Conservation (phyloP, 2,329 filamentous ascomycete genomes). For the Alternaria novae-zelandiae region DNA sequence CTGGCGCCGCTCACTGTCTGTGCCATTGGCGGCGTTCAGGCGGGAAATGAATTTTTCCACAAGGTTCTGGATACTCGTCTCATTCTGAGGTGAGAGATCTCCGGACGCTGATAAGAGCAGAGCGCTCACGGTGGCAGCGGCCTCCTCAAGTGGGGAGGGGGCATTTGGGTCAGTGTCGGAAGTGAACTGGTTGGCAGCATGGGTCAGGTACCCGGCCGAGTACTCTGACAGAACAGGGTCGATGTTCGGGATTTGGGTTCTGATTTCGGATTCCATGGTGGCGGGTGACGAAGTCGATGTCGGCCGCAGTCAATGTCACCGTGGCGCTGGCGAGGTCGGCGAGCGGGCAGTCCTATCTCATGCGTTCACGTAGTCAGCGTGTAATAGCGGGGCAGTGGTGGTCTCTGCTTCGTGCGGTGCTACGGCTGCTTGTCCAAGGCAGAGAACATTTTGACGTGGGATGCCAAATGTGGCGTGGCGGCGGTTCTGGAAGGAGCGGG, state of each 20-base stretch:
- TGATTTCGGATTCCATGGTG: conserved; percentile 86
- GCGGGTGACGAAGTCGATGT: conserved; percentile 21
- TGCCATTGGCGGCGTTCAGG: conserved; percentile 75
- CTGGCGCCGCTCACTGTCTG: conserved; percentile 69
- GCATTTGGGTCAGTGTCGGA: conserved; percentile 72
- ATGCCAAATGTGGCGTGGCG: conserved; percentile 27
- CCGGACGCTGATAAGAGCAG: conserved; percentile 93
- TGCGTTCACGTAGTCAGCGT: conserved; percentile 7
- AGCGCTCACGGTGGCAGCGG: conserved; percentile 82
- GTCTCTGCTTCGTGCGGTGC: conserved; percentile 29
- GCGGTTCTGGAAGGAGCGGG: conserved; percentile 21
- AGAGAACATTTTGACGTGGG: conserved; percentile 27
- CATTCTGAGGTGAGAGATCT: conserved; percentile 72
- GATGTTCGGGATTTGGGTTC: conserved; percentile 81
- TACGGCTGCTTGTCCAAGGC: conserved; percentile 26
- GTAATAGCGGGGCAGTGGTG: conserved; percentile 24
- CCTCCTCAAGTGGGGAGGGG: conserved; percentile 81
- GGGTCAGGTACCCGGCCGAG: conserved; percentile 90
- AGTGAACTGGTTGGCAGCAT: conserved; percentile 85
- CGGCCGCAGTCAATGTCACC: conserved; percentile 15
- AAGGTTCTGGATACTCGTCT: conserved; percentile 79
- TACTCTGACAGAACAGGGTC: conserved; percentile 91
- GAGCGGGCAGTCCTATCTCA: conserved; percentile 9
- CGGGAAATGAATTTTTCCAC: conserved; percentile 89
- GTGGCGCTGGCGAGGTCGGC: conserved; percentile 31